phyloP scores from a whole-genome alignment of 1,139 yeast genomes.

The Protomyces lactucae-debilis region DNA sequence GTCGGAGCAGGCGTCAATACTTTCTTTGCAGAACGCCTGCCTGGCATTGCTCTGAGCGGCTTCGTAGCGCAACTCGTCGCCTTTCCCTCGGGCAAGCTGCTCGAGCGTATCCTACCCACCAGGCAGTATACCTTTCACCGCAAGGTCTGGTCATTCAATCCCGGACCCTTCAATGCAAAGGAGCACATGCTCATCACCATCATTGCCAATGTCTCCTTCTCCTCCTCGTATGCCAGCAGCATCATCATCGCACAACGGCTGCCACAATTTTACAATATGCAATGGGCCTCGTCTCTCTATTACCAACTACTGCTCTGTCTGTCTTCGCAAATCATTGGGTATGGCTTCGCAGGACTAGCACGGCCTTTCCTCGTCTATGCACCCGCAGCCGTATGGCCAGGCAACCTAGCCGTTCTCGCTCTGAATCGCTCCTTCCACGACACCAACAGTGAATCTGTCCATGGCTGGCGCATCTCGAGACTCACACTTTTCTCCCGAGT shows the following conservation, averaged over 20 bases:
- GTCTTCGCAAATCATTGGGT: constrained; percentile 48
- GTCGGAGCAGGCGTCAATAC: constrained; percentile 58
- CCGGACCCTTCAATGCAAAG: constrained; percentile 62
- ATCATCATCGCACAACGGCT: constrained; percentile 46
- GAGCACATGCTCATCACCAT: constrained; percentile 62
- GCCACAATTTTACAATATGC: constrained; percentile 44
- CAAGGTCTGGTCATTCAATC: constrained; percentile 46
- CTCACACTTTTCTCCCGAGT: constrained; percentile 47
- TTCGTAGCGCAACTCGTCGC: constrained; percentile 51
- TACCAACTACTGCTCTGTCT: constrained; percentile 51
- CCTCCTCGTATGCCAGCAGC: constrained; percentile 49
- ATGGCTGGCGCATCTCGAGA: constrained; percentile 55
- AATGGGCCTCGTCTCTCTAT: constrained; percentile 47
- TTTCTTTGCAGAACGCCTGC: constrained; percentile 57
- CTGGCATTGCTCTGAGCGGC: constrained; percentile 53
- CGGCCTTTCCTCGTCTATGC: constrained; percentile 61
- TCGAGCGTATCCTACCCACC: constrained; percentile 47
- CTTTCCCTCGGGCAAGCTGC: constrained; percentile 43
- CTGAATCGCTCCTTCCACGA: constrained; percentile 27
- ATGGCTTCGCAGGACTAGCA: constrained; percentile 59
- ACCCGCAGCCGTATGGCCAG: constrained; percentile 63
- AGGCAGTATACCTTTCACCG: constrained; percentile 46
- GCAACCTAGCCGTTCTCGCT: constrained; percentile 38
- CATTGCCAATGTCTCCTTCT: constrained; percentile 56
- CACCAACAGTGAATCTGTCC: constrained; percentile 44